phyloP scores from a whole-genome alignment of 2,329 filamentous ascomycete species.

The Dryadomyces quercivorus region DNA sequence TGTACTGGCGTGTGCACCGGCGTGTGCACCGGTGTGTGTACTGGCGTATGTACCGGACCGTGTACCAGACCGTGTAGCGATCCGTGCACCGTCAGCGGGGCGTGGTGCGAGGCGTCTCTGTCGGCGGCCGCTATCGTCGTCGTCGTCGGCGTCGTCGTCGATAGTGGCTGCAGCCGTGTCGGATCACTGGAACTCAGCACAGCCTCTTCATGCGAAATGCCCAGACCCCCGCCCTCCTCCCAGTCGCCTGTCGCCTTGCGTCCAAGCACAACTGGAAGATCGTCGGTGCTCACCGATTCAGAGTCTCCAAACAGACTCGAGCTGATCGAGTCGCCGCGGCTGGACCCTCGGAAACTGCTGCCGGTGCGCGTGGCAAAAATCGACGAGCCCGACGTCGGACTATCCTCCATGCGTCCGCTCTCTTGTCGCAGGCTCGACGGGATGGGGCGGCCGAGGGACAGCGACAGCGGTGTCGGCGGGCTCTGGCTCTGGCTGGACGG shows the following conservation, averaged over 20 bases:
- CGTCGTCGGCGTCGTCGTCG: background rate
- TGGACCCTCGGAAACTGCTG: conserved; percentile 67
- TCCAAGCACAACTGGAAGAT: conserved; percentile 61
- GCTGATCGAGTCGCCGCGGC: conserved; percentile 77
- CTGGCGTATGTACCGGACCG: no score
- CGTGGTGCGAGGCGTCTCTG: background rate
- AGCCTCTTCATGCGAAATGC: conserved; percentile 56
- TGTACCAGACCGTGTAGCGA: no score
- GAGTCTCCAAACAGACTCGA: conserved; percentile 81
- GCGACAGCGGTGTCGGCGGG: conserved; percentile 25
- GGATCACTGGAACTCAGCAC: conserved; percentile 20
- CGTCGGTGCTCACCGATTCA: conserved; percentile 66
- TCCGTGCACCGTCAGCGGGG: no score
- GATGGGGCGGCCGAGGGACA: conserved; percentile 43
- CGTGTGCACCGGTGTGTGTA: no score
- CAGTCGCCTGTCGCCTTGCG: conserved; percentile 66
- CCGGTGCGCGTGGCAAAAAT: conserved; percentile 56
- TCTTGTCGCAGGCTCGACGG: conserved; percentile 55
- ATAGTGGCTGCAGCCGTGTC: conserved; percentile 1
- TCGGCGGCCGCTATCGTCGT: background rate
- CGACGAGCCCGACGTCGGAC: conserved; percentile 70
- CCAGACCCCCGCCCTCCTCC: conserved; percentile 59
- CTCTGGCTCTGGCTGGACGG: conserved; percentile 38
- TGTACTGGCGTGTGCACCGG: no score
- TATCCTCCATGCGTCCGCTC: conserved; percentile 57